Percentiles rank a stretch among this genome's conserved stretches.
Conservation (phyloP, 495 filamentous ascomycete genomes). For the Penicillium goetzii region DNA sequence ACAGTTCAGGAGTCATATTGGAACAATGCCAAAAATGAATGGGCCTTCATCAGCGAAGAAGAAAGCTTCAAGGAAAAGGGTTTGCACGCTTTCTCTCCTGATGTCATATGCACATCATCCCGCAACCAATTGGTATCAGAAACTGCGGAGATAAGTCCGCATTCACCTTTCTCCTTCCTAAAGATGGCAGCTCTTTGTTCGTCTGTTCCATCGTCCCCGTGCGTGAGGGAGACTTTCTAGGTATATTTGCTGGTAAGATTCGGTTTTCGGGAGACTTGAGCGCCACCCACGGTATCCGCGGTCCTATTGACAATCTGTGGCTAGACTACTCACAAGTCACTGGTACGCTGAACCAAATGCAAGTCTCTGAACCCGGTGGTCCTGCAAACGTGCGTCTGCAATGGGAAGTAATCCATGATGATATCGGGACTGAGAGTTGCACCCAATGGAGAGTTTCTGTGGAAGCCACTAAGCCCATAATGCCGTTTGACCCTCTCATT, state of each 20-base stretch:
- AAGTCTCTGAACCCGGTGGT: slow-evolving; percentile 16
- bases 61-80: slow-evolving; percentile 13
- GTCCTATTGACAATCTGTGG: slow-evolving; percentile 23
- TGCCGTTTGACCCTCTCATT: slow-evolving; percentile 12
- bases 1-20: slow-evolving; percentile 16
- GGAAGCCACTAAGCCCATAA: slow-evolving; percentile 11
- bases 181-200: slow-evolving; percentile 5
- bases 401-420: slow-evolving; percentile 12
- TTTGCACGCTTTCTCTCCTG: slow-evolving; percentile 4
- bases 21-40: slow-evolving; percentile 23
- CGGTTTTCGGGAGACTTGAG: slow-evolving; percentile 19
- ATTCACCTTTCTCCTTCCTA: slow-evolving; percentile 18
- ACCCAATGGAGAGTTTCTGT: slow-evolving; percentile 12
- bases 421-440: slow-evolving; percentile 8
- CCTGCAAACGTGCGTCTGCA: slow-evolving; percentile 13
- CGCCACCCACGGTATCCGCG: slow-evolving; percentile 11
- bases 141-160: slow-evolving; percentile 18
- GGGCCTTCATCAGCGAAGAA: slow-evolving; percentile 9
- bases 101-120: slow-evolving; percentile 6
- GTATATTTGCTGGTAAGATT: slow-evolving; percentile 26
- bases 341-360: slow-evolving; percentile 25
- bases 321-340: slow-evolving; percentile 29
- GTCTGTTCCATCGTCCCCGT: slow-evolving; percentile 15
- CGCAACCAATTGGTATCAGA: slow-evolving; percentile 12
- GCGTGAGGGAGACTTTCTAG: slow-evolving; percentile 19